phyloP scores from a whole-genome alignment of 352 stramenopile genomes.

The Pythium guiyangense region DNA sequence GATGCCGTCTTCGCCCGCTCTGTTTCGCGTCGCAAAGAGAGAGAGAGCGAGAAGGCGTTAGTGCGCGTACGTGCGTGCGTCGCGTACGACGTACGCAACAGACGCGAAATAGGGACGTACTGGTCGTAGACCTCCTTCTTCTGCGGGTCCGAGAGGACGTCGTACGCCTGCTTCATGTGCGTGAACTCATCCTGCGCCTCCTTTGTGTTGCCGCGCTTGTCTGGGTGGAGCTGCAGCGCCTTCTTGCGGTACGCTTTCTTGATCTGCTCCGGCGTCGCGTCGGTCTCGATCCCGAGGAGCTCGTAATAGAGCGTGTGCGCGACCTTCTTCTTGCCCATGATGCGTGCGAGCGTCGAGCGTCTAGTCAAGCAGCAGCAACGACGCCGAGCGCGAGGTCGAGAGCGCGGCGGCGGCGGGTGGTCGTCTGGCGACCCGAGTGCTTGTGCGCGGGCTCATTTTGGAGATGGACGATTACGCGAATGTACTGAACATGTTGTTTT shows the following conservation, averaged over 20 bases:
- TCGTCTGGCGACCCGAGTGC: too few species aligned
- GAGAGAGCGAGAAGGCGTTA: too few species aligned
- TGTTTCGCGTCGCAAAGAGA: constrained; percentile 13
- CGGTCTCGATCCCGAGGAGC: constrained; percentile 66
- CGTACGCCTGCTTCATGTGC: constrained; percentile 90
- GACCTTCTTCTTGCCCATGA: constrained; percentile 55
- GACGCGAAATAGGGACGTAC: too few species aligned
- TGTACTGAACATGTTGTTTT: too few species aligned
- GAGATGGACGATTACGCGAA: too few species aligned
- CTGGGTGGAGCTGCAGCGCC: constrained; percentile 90
- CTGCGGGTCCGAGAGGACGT: constrained; percentile 88
- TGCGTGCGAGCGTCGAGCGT: neutral
- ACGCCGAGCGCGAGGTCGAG: too few species aligned
- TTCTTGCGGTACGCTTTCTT: constrained; percentile 92
- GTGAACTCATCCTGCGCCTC: constrained; percentile 90
- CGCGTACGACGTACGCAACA: too few species aligned
- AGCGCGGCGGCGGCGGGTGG: too few species aligned
- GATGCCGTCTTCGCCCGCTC: constrained; percentile 84
- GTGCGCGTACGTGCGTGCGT: too few species aligned
- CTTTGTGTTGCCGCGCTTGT: constrained; percentile 83
- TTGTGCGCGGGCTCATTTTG: too few species aligned
- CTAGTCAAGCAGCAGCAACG: too few species aligned
- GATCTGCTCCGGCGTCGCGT: constrained; percentile 80
- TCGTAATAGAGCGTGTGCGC: constrained; percentile 77
- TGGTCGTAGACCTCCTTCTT: constrained; percentile 83